A percentile compares a stretch with the other conserved stretches of the same genome.
Evolutionary conservation across 2,329 filamentous ascomycete genomes (phyloP).

Genomic region (Pseudogymnoascus verrucosus): DNA sequence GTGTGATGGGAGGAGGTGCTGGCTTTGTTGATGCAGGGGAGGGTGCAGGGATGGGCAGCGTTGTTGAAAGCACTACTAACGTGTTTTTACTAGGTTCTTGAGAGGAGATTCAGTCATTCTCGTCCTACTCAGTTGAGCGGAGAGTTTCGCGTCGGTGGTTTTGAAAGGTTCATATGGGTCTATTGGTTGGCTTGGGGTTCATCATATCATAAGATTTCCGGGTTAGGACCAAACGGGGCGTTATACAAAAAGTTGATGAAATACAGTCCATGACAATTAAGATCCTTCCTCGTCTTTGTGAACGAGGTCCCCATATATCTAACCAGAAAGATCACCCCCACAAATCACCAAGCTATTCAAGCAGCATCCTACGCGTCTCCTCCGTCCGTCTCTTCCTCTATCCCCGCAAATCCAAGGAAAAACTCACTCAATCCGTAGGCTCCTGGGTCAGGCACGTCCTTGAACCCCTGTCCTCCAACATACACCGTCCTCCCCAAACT

Average conservation of each 20-base stretch:
- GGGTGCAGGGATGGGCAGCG: constrained; percentile 9
- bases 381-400: constrained; percentile 14
- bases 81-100: constrained; percentile 24
- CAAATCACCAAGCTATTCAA: constrained; percentile 4
- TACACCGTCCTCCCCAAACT: constrained; percentile 79
- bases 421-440: constrained; percentile 69
- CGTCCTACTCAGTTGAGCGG: constrained; percentile 28
- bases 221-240: constrained; percentile 8
- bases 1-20: neutral
- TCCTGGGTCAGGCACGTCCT: constrained; percentile 71
- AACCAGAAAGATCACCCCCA: neutral
- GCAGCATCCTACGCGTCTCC: neutral
- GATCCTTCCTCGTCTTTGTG: neutral
- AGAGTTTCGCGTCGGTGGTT: constrained; percentile 9
- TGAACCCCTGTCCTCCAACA: constrained; percentile 66
- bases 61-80: neutral
- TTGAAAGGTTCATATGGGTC: constrained; percentile 10
- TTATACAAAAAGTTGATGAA: constrained; percentile 20
- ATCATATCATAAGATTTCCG: constrained; percentile 10
- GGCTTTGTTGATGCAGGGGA: neutral
- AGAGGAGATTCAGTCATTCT: constrained; percentile 31
- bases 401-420: constrained; percentile 64
- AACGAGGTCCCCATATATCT: neutral
- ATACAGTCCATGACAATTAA: constrained; percentile 11
- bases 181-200: constrained; percentile 9